phyloP scores from a whole-genome alignment of 2,329 filamentous ascomycete genomes.

The Ophiostoma himal-ulmi region DNA sequence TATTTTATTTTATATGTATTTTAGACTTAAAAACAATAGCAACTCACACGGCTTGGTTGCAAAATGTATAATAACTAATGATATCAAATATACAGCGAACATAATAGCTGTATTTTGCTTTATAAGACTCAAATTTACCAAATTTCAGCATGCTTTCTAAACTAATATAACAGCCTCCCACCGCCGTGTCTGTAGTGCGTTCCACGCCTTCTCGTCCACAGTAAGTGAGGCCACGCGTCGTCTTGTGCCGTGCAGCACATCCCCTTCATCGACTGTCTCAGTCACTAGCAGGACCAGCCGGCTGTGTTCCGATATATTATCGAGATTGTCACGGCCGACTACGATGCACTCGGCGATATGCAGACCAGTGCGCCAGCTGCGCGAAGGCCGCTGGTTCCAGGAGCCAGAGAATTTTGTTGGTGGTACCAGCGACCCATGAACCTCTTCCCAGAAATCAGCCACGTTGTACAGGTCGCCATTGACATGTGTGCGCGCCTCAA shows the following conservation, averaged over 20 bases:
- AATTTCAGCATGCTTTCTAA: background rate
- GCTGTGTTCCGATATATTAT: background rate
- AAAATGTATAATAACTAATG: too few relatives aligned
- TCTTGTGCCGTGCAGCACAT: background rate
- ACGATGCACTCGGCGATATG: background rate
- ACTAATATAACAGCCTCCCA: conserved; percentile 1
- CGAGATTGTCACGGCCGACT: conserved; percentile 10
- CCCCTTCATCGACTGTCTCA: background rate
- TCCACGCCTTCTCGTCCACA: conserved; percentile 4
- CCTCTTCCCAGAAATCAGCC: background rate
- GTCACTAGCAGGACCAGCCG: conserved; percentile 8
- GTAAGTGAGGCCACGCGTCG: background rate
- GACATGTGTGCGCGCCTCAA: background rate
- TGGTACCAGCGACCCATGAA: background rate
- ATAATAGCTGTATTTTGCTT: too few relatives aligned
- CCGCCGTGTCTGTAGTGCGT: background rate
- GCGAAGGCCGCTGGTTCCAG: conserved; percentile 6
- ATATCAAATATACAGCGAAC: background rate
- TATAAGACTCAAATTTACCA: too few relatives aligned
- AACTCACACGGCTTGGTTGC: too few relatives aligned
- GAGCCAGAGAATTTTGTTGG: background rate
- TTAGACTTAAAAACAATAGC: too few relatives aligned
- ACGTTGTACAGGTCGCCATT: background rate
- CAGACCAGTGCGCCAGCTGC: background rate
- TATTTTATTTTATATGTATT: too few relatives aligned